Evolutionary conservation across 169 alveolate genomes (phyloP), one percentile per base, ranked within the genome.

Genomic region (Eimeria necatrix): DNA sequence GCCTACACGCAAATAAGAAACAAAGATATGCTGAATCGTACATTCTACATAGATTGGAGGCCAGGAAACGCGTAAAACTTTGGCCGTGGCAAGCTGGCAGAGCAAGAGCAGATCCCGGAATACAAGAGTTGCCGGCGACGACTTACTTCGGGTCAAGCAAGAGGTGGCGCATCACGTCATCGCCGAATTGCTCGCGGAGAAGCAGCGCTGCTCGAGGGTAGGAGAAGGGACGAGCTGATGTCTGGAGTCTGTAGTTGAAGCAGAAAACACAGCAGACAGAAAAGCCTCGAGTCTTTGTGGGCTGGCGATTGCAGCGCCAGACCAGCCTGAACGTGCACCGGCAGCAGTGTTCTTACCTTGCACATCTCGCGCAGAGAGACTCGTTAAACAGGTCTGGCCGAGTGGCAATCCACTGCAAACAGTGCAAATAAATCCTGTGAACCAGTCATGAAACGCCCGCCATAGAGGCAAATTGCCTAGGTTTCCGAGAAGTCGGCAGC

Each of bases 351-450:
- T 32, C 80, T 89, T 56, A 89, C 94, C 76, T 68, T 53, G 94
- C 94, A 71, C 94, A 89, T 24, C 94, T 61, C 64, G 84, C 16
- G 61, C 94, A 89, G 88, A 89, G 76, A 49, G 86, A 46, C 48
- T 71, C 88, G 49, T 49, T 87, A 80, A 89, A 89, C 41, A 89
- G 84, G 88, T 89, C 94, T 0, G 86, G 94, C 68, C 94, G 86
- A 0, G 94, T 89, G 32, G 88, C 94, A 53, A 73, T 73, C 94
- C 94, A 89, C 94, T 89, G 94, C 94, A 89, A 41, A 24, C 48
- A 51, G 20, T 49, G 10, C 41, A 87, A 20, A 22, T 20, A 51
- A 48, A 46, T 9, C n/a, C 46, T 22, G 41, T 22, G 3, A 32
- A 32, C 41, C 41, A 32, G 41, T 32, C 41, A 32, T 32, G 41